These are phyloP conservation scores for Lachnellula suecica DNA, from an alignment of 2,329 filamentous ascomycete species.

Conservation along the genomic window DNA sequence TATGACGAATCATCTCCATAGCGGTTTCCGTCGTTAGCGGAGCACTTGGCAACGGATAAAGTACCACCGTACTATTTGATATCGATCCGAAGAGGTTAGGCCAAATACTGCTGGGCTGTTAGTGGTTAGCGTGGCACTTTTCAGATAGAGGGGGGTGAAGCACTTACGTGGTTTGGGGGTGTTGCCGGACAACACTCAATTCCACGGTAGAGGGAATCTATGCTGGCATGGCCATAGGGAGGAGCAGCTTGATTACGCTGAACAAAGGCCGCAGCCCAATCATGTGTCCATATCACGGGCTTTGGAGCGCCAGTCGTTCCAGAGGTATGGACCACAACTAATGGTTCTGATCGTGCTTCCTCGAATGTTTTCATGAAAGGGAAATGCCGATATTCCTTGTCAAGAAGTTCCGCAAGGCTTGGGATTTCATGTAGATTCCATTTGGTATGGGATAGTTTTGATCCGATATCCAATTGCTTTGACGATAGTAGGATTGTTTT, in stretches of 20 bases:
- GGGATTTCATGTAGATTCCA: background rate
- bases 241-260: slow-evolving; percentile 13
- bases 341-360: slow-evolving; percentile 35
- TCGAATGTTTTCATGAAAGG: slow-evolving; percentile 34
- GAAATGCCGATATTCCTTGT: slow-evolving; percentile 18
- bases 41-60: background rate
- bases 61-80: slow-evolving; percentile 1
- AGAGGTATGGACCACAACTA: slow-evolving; percentile 41
- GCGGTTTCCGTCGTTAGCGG: background rate
- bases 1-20: background rate
- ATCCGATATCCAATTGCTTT: background rate
- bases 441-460: background rate
- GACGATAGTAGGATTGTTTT: background rate
- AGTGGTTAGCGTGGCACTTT: background rate
- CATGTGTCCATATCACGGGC: slow-evolving; percentile 37
- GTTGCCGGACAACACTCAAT: background rate
- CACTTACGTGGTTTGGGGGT: background rate
- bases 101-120: background rate
- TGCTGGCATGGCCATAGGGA: background rate
- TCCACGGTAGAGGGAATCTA: background rate
- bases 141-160: background rate
- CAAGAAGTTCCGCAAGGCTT: slow-evolving; percentile 15
- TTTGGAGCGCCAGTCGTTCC: slow-evolving; percentile 43
- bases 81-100: background rate
- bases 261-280: slow-evolving; percentile 36